Evolutionary conservation across 2,329 filamentous ascomycete genomes (phyloP).

Genomic region (Penicillium sp.): DNA sequence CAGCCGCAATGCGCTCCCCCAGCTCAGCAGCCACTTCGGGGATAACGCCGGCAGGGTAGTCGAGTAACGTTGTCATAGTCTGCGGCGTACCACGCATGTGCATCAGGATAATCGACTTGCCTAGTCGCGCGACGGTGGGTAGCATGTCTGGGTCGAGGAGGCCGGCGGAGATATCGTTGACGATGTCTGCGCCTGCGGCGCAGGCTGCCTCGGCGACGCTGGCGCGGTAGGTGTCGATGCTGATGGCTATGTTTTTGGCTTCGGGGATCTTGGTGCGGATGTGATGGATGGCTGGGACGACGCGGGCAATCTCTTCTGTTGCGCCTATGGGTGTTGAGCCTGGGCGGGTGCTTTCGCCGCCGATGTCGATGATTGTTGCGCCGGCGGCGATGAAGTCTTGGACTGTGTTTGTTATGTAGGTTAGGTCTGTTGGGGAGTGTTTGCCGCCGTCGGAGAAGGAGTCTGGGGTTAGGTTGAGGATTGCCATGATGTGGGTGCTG

Average conservation of each 20-base stretch:
- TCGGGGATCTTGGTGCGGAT: conserved; percentile 64
- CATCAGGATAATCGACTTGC: conserved; percentile 79
- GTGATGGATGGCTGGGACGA: conserved; percentile 72
- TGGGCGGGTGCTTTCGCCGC: conserved; percentile 88
- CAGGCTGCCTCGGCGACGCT: conserved; percentile 73
- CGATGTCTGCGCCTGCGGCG: conserved; percentile 76
- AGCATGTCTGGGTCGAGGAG: conserved; percentile 77
- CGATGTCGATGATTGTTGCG: conserved; percentile 83
- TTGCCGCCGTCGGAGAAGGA: conserved; percentile 90
- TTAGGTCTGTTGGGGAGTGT: conserved; percentile 50
- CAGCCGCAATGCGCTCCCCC: conserved; percentile 64
- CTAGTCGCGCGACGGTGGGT: conserved; percentile 68
- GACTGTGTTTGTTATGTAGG: conserved; percentile 56
- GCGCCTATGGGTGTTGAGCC: conserved; percentile 64
- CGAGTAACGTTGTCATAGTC: conserved; percentile 69
- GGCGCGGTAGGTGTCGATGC: conserved; percentile 89
- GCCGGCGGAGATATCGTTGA: conserved; percentile 92
- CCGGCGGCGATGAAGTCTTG: conserved; percentile 62
- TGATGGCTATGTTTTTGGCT: conserved; percentile 65
- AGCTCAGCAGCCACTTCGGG: conserved; percentile 65
- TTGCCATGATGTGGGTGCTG: conserved; percentile 81
- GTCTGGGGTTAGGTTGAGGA: conserved; percentile 91
- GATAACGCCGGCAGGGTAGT: conserved; percentile 67
- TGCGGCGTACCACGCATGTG: conserved; percentile 86
- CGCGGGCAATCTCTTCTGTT: conserved; percentile 70